A percentile compares a stretch with the other conserved stretches of the same genome.
Evolutionary conservation across 1,284 basidiomycete species (phyloP).

Genomic region (Hypsizygus ulmarius): DNA sequence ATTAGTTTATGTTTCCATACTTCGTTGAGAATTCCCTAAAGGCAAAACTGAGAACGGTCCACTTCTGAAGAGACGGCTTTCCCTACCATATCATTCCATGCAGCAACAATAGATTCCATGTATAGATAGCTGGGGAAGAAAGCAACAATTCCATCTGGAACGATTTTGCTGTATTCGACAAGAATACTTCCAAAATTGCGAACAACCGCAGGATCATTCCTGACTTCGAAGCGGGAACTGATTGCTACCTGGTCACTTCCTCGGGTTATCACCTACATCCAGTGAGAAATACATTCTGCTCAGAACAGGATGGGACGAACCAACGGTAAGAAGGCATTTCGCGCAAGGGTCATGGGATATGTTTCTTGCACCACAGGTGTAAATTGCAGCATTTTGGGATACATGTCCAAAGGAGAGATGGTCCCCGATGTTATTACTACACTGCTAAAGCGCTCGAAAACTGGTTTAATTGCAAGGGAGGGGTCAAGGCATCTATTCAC

Average conservation of each 20-base stretch:
- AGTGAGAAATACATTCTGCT: slow-evolving; percentile 8
- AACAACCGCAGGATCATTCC: slow-evolving; percentile 98
- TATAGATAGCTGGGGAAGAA: slow-evolving; percentile 99
- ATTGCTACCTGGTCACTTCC: slow-evolving; percentile 99
- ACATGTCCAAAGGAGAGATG: slow-evolving; percentile 98
- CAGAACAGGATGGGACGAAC: slow-evolving; percentile 36
- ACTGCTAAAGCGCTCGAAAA: slow-evolving; percentile 97
- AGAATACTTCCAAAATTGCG: slow-evolving; percentile 98
- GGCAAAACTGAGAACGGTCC: slow-evolving; percentile 2
- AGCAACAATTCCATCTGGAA: slow-evolving; percentile 98
- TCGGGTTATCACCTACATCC: slow-evolving; percentile 87
- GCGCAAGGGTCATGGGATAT: slow-evolving; percentile 96
- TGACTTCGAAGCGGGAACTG: slow-evolving; percentile 98
- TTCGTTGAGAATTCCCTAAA: slow-evolving; percentile 94
- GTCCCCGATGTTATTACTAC: slow-evolving; percentile 99
- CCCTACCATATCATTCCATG: slow-evolving; percentile 99
- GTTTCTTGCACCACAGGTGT: slow-evolving; percentile 96
- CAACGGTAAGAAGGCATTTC: slow-evolving; percentile 97
- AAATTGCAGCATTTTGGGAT: slow-evolving; percentile 99
- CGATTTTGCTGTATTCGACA: slow-evolving; percentile 96
- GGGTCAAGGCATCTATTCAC: slow-evolving; percentile 86
- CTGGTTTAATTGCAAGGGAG: slow-evolving; percentile 94
- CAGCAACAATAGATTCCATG: slow-evolving; percentile 99
- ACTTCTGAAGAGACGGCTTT: neutral
- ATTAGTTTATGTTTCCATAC: slow-evolving; percentile 99